These are phyloP conservation scores for Leptographium procerum DNA, from an alignment of 2,329 filamentous ascomycete genomes.

Conservation along the genomic window DNA sequence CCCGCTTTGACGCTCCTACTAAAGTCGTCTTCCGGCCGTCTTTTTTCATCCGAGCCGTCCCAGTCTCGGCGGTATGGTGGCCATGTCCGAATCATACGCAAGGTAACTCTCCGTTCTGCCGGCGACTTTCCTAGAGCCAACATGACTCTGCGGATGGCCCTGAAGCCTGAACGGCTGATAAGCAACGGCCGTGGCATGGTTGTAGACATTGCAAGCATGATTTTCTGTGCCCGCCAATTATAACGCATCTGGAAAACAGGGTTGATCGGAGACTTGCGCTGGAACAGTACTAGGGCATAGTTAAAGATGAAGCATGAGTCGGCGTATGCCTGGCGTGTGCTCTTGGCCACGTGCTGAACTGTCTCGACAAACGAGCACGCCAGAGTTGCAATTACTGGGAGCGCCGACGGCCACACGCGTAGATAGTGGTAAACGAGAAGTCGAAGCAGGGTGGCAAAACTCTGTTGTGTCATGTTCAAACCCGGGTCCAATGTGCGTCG, in stretches of 20 bases:
- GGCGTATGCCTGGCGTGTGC: conserved; percentile 14
- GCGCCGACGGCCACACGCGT: conserved; percentile 19
- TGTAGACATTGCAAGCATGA: conserved; percentile 40
- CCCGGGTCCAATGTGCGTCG: conserved; percentile 12
- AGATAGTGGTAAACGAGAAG: conserved; percentile 19
- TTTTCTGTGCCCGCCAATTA: conserved; percentile 47
- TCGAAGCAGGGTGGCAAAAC: conserved; percentile 15
- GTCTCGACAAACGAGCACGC: conserved; percentile 16
- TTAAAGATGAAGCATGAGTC: conserved; percentile 29
- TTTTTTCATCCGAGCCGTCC: conserved; percentile 48
- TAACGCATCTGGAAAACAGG: conserved; percentile 26
- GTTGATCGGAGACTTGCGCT: conserved; percentile 20
- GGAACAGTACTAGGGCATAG: conserved; percentile 24
- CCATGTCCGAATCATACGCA: conserved; percentile 41
- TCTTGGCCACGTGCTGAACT: conserved; percentile 7
- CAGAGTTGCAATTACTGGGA: conserved; percentile 18
- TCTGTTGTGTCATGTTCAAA: conserved; percentile 15
- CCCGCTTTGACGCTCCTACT: conserved; percentile 43
- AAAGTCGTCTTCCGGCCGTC: conserved; percentile 37
- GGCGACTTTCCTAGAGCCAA: conserved; percentile 40
- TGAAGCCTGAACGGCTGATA: conserved; percentile 40
- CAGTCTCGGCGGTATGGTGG: conserved; percentile 47
- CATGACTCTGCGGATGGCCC: conserved; percentile 41
- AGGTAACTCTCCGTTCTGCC: conserved; percentile 35
- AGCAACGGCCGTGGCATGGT: conserved; percentile 26